These are phyloP conservation scores for Mortierella sp. DNA, from an alignment of 371 early-diverging fungal genomes.

Conservation along the genomic window DNA sequence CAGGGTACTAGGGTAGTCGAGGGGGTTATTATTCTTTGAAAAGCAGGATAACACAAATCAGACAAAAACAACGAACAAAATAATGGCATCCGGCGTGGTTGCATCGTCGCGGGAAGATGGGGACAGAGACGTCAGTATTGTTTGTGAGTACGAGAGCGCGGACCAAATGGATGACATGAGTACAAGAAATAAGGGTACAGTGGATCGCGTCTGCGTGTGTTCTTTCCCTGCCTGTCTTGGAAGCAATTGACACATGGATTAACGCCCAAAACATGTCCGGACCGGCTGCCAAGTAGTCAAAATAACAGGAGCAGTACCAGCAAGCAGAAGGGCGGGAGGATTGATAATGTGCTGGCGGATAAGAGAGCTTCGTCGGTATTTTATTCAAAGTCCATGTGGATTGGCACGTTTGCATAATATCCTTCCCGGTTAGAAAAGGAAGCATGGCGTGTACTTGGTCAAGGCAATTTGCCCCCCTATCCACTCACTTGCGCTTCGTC, in stretches of 20 bases:
- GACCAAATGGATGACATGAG: constrained; percentile 4
- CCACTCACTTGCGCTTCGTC: neutral
- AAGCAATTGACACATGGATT: neutral
- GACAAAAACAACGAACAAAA: neutral
- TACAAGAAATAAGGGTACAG: neutral
- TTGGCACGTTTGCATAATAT: constrained; percentile 8
- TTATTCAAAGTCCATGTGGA: neutral
- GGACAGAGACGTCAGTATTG: neutral
- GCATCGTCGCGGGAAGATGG: neutral
- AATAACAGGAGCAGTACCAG: neutral
- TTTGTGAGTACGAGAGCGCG: constrained; percentile 1
- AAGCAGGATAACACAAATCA: neutral
- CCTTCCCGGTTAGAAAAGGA: neutral
- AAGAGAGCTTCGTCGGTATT: neutral
- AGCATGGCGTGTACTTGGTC: neutral
- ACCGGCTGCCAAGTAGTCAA: neutral
- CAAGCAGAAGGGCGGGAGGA: neutral
- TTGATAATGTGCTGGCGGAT: neutral
- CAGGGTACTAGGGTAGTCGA: neutral
- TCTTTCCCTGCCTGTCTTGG: neutral
- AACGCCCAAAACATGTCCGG: neutral
- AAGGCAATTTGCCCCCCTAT: neutral
- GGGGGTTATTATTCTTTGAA: neutral
- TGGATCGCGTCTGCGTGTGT: constrained; percentile 1
- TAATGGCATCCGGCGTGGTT: neutral